Conservation (phyloP, 1,284 basidiomycete genomes). For the Ustilago cynodontis region DNA sequence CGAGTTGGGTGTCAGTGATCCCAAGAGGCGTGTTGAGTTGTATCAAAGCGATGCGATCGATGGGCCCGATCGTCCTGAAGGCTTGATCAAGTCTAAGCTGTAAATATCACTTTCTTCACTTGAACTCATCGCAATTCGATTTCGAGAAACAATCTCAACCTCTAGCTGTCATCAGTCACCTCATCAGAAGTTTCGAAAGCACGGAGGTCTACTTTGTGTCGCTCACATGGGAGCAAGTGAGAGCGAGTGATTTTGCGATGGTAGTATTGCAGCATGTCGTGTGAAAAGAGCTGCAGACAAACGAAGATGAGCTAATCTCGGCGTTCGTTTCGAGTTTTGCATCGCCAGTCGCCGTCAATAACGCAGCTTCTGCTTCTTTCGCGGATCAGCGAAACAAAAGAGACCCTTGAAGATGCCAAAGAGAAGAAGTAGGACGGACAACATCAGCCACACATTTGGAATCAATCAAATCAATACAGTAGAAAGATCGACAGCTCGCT, state of each 20-base stretch:
- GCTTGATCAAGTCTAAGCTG: constrained; percentile 39
- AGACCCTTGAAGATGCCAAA: not conserved
- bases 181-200: not conserved
- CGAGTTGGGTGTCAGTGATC: constrained; percentile 44
- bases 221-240: not conserved
- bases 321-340: not conserved
- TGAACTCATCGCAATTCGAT: not conserved
- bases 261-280: not conserved
- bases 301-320: constrained; percentile 4
- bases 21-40: constrained; percentile 38
- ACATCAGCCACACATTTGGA: constrained; percentile 8
- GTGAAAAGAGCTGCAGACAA: constrained; percentile 2
- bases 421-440: not conserved
- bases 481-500: constrained; percentile 9
- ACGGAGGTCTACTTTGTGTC: not conserved
- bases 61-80: constrained; percentile 48
- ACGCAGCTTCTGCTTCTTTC: not conserved
- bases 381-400: not conserved
- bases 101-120: constrained; percentile 1
- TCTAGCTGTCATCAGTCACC: not conserved
- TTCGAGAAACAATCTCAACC: not conserved
- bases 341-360: constrained; percentile 2
- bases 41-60: constrained; percentile 52
- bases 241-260: not conserved
- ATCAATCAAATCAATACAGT: not conserved